These are phyloP conservation scores for Glomus cerebriforme DNA, from an alignment of 192 early-diverging fungal species.

Conservation along the genomic window DNA sequence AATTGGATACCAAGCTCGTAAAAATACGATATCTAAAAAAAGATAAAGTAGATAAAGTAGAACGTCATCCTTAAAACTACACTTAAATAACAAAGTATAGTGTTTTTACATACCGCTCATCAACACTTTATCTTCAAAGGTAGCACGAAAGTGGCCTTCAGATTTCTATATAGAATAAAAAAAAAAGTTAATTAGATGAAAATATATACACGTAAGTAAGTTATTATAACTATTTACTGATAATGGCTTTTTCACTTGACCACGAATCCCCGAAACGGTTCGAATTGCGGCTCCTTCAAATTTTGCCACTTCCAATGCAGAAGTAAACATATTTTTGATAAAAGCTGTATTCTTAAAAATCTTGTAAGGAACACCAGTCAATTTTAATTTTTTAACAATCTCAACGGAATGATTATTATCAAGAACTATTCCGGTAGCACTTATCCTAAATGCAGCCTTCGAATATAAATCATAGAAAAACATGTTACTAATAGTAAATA, in stretches of 20 bases:
- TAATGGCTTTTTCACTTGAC: conserved; percentile 94
- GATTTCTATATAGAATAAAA: conserved; percentile 57
- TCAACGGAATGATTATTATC: conserved; percentile 93
- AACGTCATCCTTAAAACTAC: no score
- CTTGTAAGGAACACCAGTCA: conserved; percentile 92
- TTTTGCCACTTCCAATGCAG: conserved; percentile 94
- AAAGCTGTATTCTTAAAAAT: conserved; percentile 98
- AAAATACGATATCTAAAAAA: conserved; percentile 88
- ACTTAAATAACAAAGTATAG: no score
- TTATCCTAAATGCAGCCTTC: conserved; percentile 80
- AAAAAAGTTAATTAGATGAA: neutral
- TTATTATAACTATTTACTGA: conserved; percentile 44
- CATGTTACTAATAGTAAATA: neutral
- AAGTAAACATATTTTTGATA: conserved; percentile 98
- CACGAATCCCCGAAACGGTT: conserved; percentile 96
- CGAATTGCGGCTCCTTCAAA: conserved; percentile 96
- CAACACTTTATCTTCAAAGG: conserved; percentile 97
- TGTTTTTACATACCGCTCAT: conserved; percentile 74
- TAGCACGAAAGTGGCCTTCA: conserved; percentile 91
- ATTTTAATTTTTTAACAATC: conserved; percentile 99
- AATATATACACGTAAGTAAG: neutral
- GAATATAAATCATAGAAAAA: neutral
- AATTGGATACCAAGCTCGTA: conserved; percentile 95
- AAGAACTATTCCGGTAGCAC: conserved; percentile 92
- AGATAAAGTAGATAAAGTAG: conserved; percentile 14